Evolutionary conservation across 306 rosid genomes (phyloP).

Genomic region (Adenanthera pavonina): DNA sequence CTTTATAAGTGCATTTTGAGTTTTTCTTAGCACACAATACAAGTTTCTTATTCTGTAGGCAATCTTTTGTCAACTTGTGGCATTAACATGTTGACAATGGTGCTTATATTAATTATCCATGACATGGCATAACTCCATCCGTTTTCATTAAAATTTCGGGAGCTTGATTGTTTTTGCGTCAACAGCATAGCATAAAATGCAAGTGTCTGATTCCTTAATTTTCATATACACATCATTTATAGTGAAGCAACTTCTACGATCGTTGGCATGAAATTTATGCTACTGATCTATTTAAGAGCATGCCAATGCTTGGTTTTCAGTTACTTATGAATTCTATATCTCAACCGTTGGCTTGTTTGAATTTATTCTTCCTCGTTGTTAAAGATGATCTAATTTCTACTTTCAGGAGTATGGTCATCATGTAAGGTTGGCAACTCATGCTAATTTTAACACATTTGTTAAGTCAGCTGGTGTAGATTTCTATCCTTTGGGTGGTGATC

Average conservation of each 20-base stretch:
- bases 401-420: slow-evolving; percentile 85
- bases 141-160: neutral
- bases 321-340: slow-evolving; percentile 17
- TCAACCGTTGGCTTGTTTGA: slow-evolving; percentile 5
- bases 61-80: neutral
- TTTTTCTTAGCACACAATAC: neutral
- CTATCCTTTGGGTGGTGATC: slow-evolving; percentile 90
- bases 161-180: neutral
- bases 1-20: neutral
- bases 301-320: slow-evolving; percentile 31
- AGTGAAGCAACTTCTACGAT: neutral
- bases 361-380: neutral
- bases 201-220: neutral
- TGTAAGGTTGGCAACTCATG: slow-evolving; percentile 89
- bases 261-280: slow-evolving; percentile 10
- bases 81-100: too few relatives aligned
- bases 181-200: neutral
- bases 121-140: neutral
- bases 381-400: slow-evolving; percentile 33
- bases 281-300: slow-evolving; percentile 5
- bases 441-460: slow-evolving; percentile 71
- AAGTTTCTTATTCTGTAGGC: neutral
- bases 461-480: slow-evolving; percentile 79
- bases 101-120: neutral
- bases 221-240: neutral